Evolutionary conservation across 1,284 basidiomycete species (phyloP), one percentile per base, ranked within the genome.

Genomic region (Sanghuangporus weigelae): DNA sequence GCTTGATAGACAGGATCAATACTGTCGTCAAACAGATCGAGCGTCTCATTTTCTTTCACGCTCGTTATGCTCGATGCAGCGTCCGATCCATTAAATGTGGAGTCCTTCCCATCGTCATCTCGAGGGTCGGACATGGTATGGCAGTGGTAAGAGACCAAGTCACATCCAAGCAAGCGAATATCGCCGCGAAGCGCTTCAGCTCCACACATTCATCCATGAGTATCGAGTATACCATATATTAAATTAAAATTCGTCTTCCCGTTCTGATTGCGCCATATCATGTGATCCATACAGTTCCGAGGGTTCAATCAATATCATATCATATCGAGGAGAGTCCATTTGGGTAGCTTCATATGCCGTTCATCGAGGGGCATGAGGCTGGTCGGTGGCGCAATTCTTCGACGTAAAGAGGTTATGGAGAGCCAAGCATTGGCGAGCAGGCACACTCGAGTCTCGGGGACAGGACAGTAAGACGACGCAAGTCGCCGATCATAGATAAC

Each of bases 1-100:
- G 78, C 79, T 63, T 79, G 77, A 67, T 87, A 87, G 1, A 83
- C 76, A 1, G 82, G 80, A 65, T 86, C 83, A 23, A 78, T 69
- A 19, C 80, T 75, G n/a, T 72, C 80, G 16, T 80, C 79, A 31
- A 56, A 60, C 4, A 66, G 44, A 35, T 66, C 57, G 19, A 66
- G 53, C n/a, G 61, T 64, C 40, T 61, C 58, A 4, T 56, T 51
- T 7, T 63, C 62, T n/a, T 44, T 48, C 12, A 44, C 35, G 26
- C 48, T 59, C 26, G 26, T 36, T 11, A 59, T 7, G 39, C 35
- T 59, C 46, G 57, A 31, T n/a, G 44, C 44, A 10, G 21, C 26
- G 31, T 48, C 46, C 26, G 53, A 54, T 38, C 36, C 53, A 8
- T 39, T 16, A n/a, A 35, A 3, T n/a, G 39, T 54, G 5, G 23